Evolutionary conservation across 1,139 yeast genomes (phyloP).

Genomic region (Kazachstania sp.): DNA sequence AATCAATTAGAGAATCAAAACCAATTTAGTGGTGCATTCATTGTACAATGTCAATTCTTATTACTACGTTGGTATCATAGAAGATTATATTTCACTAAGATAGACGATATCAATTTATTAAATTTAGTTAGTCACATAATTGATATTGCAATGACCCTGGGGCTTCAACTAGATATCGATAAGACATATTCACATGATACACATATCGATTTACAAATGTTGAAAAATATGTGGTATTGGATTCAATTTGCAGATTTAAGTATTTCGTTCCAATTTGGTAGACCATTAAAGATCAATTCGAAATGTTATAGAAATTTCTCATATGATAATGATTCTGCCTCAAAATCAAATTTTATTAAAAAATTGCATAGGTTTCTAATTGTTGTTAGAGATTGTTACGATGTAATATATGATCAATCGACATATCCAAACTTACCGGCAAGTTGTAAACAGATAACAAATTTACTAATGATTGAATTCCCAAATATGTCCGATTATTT

Average conservation of each 20-base stretch:
- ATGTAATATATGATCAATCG: background rate
- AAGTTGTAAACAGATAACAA: background rate
- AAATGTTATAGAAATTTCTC: conserved; percentile 2
- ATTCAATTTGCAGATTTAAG: conserved; percentile 25
- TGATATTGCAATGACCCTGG: conserved; percentile 25
- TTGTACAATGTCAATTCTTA: conserved; percentile 25
- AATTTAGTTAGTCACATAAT: conserved; percentile 18
- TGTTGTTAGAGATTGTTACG: background rate
- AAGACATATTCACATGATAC: conserved; percentile 18
- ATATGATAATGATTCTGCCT: background rate
- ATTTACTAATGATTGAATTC: background rate
- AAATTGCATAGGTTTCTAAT: background rate
- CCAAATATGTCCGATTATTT: background rate
- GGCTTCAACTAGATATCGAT: conserved; percentile 28
- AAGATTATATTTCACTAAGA: conserved; percentile 18
- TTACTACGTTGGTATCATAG: conserved; percentile 22
- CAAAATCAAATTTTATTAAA: background rate
- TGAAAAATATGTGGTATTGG: conserved; percentile 27
- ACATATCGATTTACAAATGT: background rate
- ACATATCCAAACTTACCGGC: background rate
- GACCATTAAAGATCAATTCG: conserved; percentile 14
- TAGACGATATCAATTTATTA: conserved; percentile 24
- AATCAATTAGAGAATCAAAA: conserved; percentile 16
- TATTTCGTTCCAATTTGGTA: conserved; percentile 26
- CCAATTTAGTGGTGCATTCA: conserved; percentile 16